Evolutionary conservation across 306 rosid species (phyloP), one percentile per base, ranked within the genome.

Genomic region (Malus sieversii): DNA sequence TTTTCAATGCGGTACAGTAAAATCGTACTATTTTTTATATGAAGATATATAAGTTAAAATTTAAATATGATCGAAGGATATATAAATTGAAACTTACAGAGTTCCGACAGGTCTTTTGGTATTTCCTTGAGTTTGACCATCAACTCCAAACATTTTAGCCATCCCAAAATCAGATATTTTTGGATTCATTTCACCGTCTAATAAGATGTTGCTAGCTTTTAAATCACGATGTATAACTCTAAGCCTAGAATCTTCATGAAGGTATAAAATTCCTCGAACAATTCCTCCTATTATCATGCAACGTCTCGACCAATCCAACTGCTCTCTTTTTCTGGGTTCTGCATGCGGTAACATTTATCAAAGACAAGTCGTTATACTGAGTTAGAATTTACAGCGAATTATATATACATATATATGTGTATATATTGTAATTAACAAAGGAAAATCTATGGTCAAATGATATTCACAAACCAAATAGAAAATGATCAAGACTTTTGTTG

Each of bases 401-500:
- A 38, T 33, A 32, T 32, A 32, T 32, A 32, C 0, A 0, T 32
- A 32, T 32, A 4, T 32, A 10, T 11, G 10, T 8, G 1, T 7
- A 8, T 20, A n/a, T 20, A 20, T 11, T 23, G 46, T 3, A 64
- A 11, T 23, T 66, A 4, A 72, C 2, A 4, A 25, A 53, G 12
- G 46, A 68, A 16, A 72, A 58, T 30, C 12, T 25, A 0, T 45
- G 51, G 15, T 22, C 59, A 61, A 52, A 6, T 66, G 8, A 14
- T 51, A 63, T 44, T 38, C n/a, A 59, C 85, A 57, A 78, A 90
- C 96, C 90, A 62, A 88, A 88, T 68, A 88, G 52, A 29, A 90
- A 88, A 83, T 75, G 72, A n/a, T 88, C 85, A 6, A 90, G 86
- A 63, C 89, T 87, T 60, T 83, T 87, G 77, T 88, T 88, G 64